Conservation (phyloP, 345 rosid species). For the Erodium maritimum region DNA sequence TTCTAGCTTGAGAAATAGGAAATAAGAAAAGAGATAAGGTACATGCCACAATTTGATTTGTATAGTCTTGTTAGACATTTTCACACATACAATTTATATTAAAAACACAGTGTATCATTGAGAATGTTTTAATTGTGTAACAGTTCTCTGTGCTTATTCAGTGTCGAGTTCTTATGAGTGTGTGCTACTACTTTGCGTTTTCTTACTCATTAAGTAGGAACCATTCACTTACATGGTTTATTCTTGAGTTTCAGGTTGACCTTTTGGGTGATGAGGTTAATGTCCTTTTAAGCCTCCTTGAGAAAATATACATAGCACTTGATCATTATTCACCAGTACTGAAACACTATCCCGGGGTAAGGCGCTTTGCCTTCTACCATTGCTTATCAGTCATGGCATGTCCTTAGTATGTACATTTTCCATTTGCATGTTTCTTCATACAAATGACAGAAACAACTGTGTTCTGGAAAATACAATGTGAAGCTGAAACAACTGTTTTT, state of each 20-base stretch:
- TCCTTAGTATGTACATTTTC: neutral
- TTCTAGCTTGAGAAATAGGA: neutral
- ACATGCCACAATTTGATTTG: neutral
- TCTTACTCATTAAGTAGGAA: neutral
- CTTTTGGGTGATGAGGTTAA: conserved; percentile 90
- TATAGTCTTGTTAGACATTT: neutral
- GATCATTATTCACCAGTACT: conserved; percentile 89
- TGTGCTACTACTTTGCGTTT: neutral
- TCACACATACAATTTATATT: neutral
- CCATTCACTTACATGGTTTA: neutral
- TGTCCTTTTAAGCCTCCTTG: conserved; percentile 54
- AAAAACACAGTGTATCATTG: neutral
- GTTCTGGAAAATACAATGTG: too few relatives aligned
- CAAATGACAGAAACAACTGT: neutral
- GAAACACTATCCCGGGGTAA: conserved; percentile 87
- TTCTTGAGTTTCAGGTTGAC: conserved; percentile 61
- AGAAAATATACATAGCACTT: conserved; percentile 83
- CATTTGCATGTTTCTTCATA: neutral
- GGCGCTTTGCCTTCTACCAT: conserved; percentile 10
- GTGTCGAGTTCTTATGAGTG: neutral
- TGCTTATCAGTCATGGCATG: neutral
- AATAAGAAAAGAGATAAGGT: neutral
- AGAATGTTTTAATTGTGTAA: neutral
- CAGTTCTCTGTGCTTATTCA: neutral
- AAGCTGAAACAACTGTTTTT: neutral